phyloP scores from a whole-genome alignment of 1,284 basidiomycete genomes.

The Rhodotorula sp. region DNA sequence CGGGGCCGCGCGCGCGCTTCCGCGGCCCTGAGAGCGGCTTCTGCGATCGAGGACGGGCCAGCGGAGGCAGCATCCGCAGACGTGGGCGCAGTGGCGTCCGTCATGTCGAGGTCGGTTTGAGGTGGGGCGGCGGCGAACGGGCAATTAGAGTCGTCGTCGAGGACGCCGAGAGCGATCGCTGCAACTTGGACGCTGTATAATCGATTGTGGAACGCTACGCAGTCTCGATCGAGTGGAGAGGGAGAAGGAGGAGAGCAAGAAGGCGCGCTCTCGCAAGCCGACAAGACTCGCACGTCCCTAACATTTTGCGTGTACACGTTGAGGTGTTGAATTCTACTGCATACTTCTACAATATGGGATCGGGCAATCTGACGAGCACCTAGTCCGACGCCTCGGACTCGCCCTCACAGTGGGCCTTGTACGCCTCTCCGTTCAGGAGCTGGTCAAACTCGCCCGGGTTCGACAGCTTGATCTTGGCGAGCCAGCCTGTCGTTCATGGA shows the following conservation, averaged over 20 bases:
- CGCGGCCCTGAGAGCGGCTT: constrained; percentile 1
- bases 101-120: not conserved
- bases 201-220: too few relatives aligned
- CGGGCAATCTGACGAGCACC: not conserved
- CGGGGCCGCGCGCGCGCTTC: not conserved
- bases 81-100: not conserved
- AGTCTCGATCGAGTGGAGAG: too few relatives aligned
- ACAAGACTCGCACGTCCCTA: not conserved
- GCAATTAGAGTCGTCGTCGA: not conserved
- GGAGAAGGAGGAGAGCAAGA: not conserved
- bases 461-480: constrained; percentile 86
- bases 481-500: constrained; percentile 67
- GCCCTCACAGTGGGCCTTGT: constrained; percentile 63
- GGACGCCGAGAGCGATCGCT: not conserved
- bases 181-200: too few relatives aligned
- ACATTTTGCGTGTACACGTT: not conserved
- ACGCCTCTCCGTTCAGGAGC: constrained; percentile 73
- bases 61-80: not conserved
- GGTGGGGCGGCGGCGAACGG: not conserved
- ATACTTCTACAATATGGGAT: not conserved
- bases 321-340: constrained; percentile 1
- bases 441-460: constrained; percentile 72
- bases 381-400: constrained; percentile 3
- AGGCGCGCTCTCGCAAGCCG: too few relatives aligned
- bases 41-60: not conserved